Evolutionary conservation across 768 basidiomycete genomes (phyloP).

Genomic region (Hygrocybe coccinea): DNA sequence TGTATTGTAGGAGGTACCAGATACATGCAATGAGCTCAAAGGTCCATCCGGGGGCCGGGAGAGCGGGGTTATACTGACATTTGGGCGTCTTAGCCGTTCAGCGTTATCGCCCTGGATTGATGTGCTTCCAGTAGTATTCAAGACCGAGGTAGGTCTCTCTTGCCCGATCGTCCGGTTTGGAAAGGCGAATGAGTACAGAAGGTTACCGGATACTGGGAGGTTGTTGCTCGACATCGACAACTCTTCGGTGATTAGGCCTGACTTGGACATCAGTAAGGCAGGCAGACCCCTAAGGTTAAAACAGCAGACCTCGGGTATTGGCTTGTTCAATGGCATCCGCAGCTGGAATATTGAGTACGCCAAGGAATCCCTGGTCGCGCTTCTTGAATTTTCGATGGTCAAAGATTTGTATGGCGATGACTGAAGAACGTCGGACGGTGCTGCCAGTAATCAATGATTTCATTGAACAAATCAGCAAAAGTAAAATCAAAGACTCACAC

Average conservation of each 20-base stretch:
- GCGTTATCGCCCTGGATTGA: neutral
- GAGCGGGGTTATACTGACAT: too few relatives aligned
- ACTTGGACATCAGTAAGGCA: constrained; percentile 4
- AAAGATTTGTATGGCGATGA: constrained; percentile 81
- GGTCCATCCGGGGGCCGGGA: too few relatives aligned
- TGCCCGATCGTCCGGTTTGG: neutral
- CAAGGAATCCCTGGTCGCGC: constrained; percentile 76
- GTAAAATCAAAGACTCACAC: constrained; percentile 66
- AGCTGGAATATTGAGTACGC: constrained; percentile 52
- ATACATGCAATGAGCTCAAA: too few relatives aligned
- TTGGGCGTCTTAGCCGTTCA: too few relatives aligned
- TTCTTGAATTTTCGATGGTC: constrained; percentile 86
- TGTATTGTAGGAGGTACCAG: too few relatives aligned
- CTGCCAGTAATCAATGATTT: constrained; percentile 33
- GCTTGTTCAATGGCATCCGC: constrained; percentile 51
- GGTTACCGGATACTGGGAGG: constrained; percentile 76
- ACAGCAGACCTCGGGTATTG: constrained; percentile 39
- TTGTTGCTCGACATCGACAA: constrained; percentile 70
- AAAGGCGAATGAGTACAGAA: constrained; percentile 59
- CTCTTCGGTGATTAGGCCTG: constrained; percentile 69
- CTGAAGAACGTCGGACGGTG: constrained; percentile 66
- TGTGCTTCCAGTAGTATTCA: neutral
- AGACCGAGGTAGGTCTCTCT: neutral
- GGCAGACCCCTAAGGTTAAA: constrained; percentile 15
- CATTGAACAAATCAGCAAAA: neutral